Percentiles rank a stretch among this genome's conserved stretches.
Conservation (phyloP, 345 rosid species). For the Geranium rotundifolium region DNA sequence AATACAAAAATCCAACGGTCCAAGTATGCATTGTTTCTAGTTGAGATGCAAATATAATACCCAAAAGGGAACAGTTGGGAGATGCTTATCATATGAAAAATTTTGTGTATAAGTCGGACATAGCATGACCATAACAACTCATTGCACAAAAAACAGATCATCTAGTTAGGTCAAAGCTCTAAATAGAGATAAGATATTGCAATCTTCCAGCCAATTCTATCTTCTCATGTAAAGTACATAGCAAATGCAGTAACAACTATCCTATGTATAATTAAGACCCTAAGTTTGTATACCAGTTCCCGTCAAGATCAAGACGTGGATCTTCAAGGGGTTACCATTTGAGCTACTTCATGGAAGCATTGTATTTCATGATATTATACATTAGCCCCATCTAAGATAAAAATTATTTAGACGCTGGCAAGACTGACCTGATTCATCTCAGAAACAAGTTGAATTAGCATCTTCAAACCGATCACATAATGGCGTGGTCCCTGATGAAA, state of each 20-base stretch:
- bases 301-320: not conserved
- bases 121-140: not conserved
- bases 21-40: too few relatives aligned
- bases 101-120: not conserved
- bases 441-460: slow-evolving; percentile 87
- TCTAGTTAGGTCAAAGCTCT: not conserved
- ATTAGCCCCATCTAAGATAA: not conserved
- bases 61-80: not conserved
- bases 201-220: not conserved
- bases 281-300: too few relatives aligned
- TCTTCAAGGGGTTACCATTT: not conserved
- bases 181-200: not conserved
- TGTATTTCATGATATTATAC: not conserved
- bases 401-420: slow-evolving; percentile 1
- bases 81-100: not conserved
- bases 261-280: not conserved
- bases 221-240: not conserved
- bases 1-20: too few relatives aligned
- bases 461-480: slow-evolving; percentile 89
- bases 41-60: too few relatives aligned
- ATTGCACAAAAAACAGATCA: not conserved
- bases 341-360: not conserved
- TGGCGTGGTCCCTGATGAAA: slow-evolving; percentile 64
- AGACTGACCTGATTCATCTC: slow-evolving; percentile 94
- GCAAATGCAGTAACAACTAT: not conserved